phyloP scores from a whole-genome alignment of 306 rosid genomes.

The Arachis stenosperma region DNA sequence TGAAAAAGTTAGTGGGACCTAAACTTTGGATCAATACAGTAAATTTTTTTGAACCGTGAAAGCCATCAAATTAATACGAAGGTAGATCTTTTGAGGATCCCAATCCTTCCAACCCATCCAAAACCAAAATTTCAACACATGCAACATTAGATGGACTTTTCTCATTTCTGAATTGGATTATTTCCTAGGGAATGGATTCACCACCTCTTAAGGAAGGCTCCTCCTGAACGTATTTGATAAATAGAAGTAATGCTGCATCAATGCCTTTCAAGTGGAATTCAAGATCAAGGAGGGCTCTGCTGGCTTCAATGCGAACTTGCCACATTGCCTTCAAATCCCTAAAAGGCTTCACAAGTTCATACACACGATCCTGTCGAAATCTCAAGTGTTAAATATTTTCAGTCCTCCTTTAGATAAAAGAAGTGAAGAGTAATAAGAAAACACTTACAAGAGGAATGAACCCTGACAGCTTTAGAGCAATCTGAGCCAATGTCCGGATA shows the following conservation, averaged over 20 bases:
- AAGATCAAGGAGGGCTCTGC: constrained; percentile 88
- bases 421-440: constrained; percentile 25
- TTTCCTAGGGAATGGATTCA: constrained; percentile 27
- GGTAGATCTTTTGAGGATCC: too few relatives aligned
- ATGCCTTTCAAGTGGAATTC: constrained; percentile 86
- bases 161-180: constrained; percentile 21
- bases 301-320: constrained; percentile 94
- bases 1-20: too few relatives aligned
- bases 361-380: constrained; percentile 75
- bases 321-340: constrained; percentile 64
- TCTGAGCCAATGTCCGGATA: constrained; percentile 84
- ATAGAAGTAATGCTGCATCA: constrained; percentile 69
- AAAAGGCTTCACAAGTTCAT: constrained; percentile 79
- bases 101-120: background rate
- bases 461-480: constrained; percentile 87
- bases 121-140: constrained; percentile 23
- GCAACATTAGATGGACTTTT: constrained; percentile 14
- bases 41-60: too few relatives aligned
- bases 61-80: too few relatives aligned
- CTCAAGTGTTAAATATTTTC: constrained; percentile 35
- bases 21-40: too few relatives aligned
- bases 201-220: constrained; percentile 88
- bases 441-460: constrained; percentile 76
- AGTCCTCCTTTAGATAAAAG: constrained; percentile 32
- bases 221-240: constrained; percentile 72